These are phyloP conservation scores for Anthracocystis panici-leucophaei DNA, from an alignment of 1,284 basidiomycete genomes.

Conservation along the genomic window DNA sequence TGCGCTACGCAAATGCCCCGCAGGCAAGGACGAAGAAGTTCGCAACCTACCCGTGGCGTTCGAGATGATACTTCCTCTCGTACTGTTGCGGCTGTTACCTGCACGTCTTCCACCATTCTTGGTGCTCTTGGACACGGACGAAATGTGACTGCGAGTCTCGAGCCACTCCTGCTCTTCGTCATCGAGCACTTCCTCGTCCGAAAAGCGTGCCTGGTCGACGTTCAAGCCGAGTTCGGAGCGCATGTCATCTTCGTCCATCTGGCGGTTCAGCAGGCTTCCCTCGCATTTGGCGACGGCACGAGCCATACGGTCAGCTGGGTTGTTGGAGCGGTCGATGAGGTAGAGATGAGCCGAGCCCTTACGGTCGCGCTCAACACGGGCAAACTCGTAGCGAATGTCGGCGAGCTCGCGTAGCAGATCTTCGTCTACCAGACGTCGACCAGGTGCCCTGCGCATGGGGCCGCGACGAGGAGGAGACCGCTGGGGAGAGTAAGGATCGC, in stretches of 20 bases:
- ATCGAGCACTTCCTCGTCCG: conserved; percentile 24
- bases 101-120: conserved; percentile 4
- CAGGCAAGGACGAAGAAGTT: conserved; percentile 27
- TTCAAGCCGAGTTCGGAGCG: conserved; percentile 29
- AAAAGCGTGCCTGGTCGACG: conserved; percentile 22
- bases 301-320: conserved; percentile 57
- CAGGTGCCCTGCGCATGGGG: conserved; percentile 29
- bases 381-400: conserved; percentile 53
- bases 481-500: conserved; percentile 14
- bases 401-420: conserved; percentile 63
- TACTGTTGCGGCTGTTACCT: conserved; percentile 25
- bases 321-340: conserved; percentile 60
- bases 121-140: conserved; percentile 18
- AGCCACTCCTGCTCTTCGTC: conserved; percentile 35
- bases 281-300: conserved; percentile 49
- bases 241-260: conserved; percentile 21
- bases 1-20: conserved; percentile 25
- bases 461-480: conserved; percentile 17
- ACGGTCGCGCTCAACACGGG: conserved; percentile 44
- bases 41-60: conserved; percentile 37
- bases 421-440: conserved; percentile 58
- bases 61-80: conserved; percentile 31
- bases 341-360: conserved; percentile 57
- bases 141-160: conserved; percentile 34
- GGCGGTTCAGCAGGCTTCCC: conserved; percentile 20